phyloP scores from a whole-genome alignment of 2,329 filamentous ascomycete genomes.

The Thielaviopsis euricoi region DNA sequence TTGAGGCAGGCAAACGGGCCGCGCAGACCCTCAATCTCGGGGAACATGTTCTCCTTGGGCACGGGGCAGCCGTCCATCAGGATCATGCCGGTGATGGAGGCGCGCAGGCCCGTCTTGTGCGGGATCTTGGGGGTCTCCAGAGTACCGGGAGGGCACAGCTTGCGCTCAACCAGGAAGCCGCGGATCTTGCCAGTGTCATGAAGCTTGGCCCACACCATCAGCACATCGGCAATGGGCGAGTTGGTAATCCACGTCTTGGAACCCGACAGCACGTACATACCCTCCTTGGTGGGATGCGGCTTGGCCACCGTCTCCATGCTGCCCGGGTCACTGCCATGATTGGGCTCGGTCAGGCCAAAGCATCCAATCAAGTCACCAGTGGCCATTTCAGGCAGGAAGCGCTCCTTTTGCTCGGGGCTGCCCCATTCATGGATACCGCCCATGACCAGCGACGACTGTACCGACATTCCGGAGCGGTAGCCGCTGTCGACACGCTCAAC shows the following conservation, averaged over 20 bases:
- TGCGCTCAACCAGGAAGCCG: slow-evolving; percentile 78
- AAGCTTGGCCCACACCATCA: slow-evolving; percentile 86
- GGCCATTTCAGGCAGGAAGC: slow-evolving; percentile 63
- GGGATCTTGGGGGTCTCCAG: slow-evolving; percentile 84
- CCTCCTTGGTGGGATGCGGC: slow-evolving; percentile 68
- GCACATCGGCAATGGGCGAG: slow-evolving; percentile 70
- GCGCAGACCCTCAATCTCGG: slow-evolving; percentile 66
- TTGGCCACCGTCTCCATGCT: slow-evolving; percentile 82
- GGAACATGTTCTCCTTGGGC: slow-evolving; percentile 84
- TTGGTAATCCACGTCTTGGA: slow-evolving; percentile 95
- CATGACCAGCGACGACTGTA: slow-evolving; percentile 88
- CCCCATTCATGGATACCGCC: slow-evolving; percentile 81
- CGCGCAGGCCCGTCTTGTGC: slow-evolving; percentile 86
- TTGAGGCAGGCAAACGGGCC: slow-evolving; percentile 93
- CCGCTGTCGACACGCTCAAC: slow-evolving; percentile 85
- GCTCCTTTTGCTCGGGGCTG: slow-evolving; percentile 73
- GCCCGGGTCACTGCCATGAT: slow-evolving; percentile 82
- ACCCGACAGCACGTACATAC: slow-evolving; percentile 63
- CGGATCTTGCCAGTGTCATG: slow-evolving; percentile 85
- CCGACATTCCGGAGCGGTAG: slow-evolving; percentile 84
- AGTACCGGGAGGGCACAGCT: slow-evolving; percentile 70
- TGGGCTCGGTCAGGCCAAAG: slow-evolving; percentile 83
- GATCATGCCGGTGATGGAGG: slow-evolving; percentile 95
- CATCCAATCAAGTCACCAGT: slow-evolving; percentile 70
- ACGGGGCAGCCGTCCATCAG: slow-evolving; percentile 85